phyloP scores from a whole-genome alignment of 2,329 filamentous ascomycete genomes.

The Colletotrichum kahawae region DNA sequence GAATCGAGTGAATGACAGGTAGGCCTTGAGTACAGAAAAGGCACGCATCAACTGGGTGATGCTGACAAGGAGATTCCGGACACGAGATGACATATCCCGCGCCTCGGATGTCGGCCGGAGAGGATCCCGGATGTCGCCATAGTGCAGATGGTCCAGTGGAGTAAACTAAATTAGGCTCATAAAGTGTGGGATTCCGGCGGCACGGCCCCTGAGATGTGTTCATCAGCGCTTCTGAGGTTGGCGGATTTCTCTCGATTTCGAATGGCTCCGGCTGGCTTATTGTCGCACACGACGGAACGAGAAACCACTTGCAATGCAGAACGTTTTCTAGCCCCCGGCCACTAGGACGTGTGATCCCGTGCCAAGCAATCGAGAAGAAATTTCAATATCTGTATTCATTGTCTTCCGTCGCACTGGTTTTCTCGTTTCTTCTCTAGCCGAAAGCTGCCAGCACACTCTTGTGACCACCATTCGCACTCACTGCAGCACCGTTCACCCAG shows the following conservation, averaged over 20 bases:
- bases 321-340: neutral
- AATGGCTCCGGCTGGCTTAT: neutral
- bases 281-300: neutral
- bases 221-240: neutral
- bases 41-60: neutral
- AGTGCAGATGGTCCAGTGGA: neutral
- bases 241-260: neutral
- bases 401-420: neutral
- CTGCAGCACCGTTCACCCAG: slow-evolving; percentile 5
- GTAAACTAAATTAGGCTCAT: neutral
- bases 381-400: neutral
- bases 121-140: slow-evolving; percentile 1
- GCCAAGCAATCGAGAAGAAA: neutral
- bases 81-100: neutral
- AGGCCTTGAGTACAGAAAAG: neutral
- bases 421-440: neutral
- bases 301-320: neutral
- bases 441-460: neutral
- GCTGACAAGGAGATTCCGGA: neutral
- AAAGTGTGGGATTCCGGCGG: neutral
- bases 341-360: neutral
- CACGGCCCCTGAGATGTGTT: neutral
- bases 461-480: slow-evolving; percentile 7
- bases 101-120: slow-evolving; percentile 1
- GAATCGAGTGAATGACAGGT: neutral